phyloP scores from a whole-genome alignment of 805 yeast genomes.

The Metschnikowia henanensis region DNA sequence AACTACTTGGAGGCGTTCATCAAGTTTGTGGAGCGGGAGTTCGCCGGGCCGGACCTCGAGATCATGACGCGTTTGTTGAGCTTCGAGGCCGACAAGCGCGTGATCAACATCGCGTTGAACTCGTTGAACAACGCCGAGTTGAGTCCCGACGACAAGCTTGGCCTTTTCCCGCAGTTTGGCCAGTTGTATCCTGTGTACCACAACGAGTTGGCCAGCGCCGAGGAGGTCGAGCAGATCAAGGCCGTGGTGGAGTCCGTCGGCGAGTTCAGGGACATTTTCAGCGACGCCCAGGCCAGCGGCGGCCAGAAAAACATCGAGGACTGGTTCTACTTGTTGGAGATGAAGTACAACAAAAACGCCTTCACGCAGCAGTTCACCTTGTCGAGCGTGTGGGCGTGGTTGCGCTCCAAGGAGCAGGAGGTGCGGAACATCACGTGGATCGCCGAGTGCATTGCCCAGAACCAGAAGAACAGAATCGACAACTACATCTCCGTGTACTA shows the following conservation, averaged over 20 bases:
- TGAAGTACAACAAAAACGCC: constrained; percentile 88
- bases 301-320: constrained; percentile 77
- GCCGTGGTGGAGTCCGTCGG: constrained; percentile 60
- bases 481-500: constrained; percentile 87
- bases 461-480: constrained; percentile 91
- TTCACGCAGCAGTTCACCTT: constrained; percentile 95
- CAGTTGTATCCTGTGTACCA: constrained; percentile 71
- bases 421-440: constrained; percentile 98
- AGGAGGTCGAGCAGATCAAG: constrained; percentile 84
- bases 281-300: constrained; percentile 33
- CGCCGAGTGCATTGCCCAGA: constrained; percentile 98
- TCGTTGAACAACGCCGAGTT: constrained; percentile 80
- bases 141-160: constrained; percentile 65
- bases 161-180: constrained; percentile 82
- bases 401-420: constrained; percentile 95
- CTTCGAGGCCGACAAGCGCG: constrained; percentile 95
- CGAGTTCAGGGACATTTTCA: constrained; percentile 61
- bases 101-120: constrained; percentile 88
- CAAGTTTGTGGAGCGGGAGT: constrained; percentile 56
- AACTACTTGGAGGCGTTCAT: constrained; percentile 91
- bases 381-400: constrained; percentile 94
- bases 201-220: constrained; percentile 66
- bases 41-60: constrained; percentile 76
- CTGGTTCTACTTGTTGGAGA: constrained; percentile 88
- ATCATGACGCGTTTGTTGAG: constrained; percentile 75